Conservation (phyloP, 1,284 basidiomycete species). For the Pulveroboletus sp. region DNA sequence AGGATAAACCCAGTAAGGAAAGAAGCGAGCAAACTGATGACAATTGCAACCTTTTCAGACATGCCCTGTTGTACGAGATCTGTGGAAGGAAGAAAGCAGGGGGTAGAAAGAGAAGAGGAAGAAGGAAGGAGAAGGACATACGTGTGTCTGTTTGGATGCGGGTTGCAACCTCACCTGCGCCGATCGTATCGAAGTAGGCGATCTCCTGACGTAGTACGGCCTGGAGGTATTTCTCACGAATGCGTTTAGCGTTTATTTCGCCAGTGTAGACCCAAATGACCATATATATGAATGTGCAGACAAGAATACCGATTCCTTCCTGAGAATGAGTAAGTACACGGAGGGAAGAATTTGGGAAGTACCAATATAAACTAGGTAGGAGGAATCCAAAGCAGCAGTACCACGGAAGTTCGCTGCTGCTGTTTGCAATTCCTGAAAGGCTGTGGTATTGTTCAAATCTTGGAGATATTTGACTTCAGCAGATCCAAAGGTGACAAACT, state of each 20-base stretch:
- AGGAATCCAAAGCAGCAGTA: conserved; percentile 56
- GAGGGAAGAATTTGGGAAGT: conserved; percentile 28
- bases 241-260: conserved; percentile 85
- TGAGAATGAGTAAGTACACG: not conserved
- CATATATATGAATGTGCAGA: conserved; percentile 80
- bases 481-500: conserved; percentile 66
- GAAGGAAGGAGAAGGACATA: conserved; percentile 38
- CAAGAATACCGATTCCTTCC: conserved; percentile 64
- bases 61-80: conserved; percentile 87
- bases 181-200: conserved; percentile 90
- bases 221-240: conserved; percentile 73
- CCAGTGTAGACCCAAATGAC: conserved; percentile 86
- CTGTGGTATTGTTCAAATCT: conserved; percentile 22
- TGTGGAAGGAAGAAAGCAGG: conserved; percentile 30
- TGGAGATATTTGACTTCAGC: conserved; percentile 27
- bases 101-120: not conserved
- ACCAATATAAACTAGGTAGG: conserved; percentile 72
- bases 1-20: conserved; percentile 83
- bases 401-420: conserved; percentile 54
- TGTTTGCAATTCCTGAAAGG: conserved; percentile 34
- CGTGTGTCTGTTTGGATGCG: conserved; percentile 81
- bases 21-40: conserved; percentile 61
- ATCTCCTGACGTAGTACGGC: conserved; percentile 83
- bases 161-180: conserved; percentile 90
- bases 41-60: conserved; percentile 82